These are phyloP conservation scores for Penstemon eatonii DNA, from an alignment of 257 asterid genomes.

Conservation along the genomic window DNA sequence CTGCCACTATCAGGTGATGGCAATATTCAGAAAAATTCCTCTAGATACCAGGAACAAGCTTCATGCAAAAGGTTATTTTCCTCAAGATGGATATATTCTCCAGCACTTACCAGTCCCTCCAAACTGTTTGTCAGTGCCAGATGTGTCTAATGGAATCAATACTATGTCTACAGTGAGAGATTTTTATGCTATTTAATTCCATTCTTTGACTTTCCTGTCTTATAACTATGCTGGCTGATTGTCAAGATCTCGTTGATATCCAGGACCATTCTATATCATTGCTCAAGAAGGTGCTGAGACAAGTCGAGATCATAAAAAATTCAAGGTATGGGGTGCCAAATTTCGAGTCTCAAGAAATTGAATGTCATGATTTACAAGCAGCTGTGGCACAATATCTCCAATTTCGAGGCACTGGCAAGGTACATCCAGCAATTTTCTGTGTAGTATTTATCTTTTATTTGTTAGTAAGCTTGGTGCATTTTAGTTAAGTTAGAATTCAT, in stretches of 20 bases:
- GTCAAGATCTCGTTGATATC: constrained; percentile 28
- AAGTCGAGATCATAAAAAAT: constrained; percentile 75
- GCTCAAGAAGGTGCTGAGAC: constrained; percentile 84
- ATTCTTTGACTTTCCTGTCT: constrained; percentile 16
- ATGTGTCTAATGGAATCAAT: constrained; percentile 85
- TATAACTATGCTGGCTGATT: constrained; percentile 38
- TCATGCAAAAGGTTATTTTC: constrained; percentile 61
- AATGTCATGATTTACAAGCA: constrained; percentile 81
- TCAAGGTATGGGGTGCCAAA: constrained; percentile 91
- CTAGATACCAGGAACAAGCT: constrained; percentile 68
- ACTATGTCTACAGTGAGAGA: constrained; percentile 81
- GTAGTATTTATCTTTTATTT: constrained; percentile 10
- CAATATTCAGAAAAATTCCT: constrained; percentile 62
- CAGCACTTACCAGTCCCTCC: constrained; percentile 94
- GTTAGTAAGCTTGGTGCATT: constrained; percentile 23
- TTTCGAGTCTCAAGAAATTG: constrained; percentile 86
- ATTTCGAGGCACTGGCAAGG: constrained; percentile 95
- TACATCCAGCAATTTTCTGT: constrained; percentile 31
- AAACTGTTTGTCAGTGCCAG: constrained; percentile 94
- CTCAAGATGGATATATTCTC: constrained; percentile 87
- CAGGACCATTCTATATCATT: constrained; percentile 88
- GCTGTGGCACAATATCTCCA: constrained; percentile 82
- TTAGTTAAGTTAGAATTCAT: neutral
- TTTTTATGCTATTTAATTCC: constrained; percentile 24
- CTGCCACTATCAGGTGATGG: constrained; percentile 54